Percentiles rank a stretch among this genome's conserved stretches.
phyloP scores from a whole-genome alignment of 2,329 filamentous ascomycete species.

The Pseudogymnoascus sp. region DNA sequence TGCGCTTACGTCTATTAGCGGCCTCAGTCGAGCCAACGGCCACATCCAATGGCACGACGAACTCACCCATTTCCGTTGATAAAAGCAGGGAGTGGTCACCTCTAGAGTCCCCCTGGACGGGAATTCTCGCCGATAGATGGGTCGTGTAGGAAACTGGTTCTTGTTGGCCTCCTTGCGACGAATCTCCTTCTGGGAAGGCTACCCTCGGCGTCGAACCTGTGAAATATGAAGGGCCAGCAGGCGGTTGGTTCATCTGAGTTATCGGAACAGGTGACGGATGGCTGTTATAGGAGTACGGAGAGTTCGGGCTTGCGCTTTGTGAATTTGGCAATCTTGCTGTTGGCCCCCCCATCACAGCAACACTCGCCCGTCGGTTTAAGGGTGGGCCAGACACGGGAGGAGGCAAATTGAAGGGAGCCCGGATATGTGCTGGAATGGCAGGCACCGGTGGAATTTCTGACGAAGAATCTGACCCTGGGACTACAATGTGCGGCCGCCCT shows the following conservation, averaged over 20 bases:
- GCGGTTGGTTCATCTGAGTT: constrained; percentile 20
- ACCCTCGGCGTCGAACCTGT: constrained; percentile 23
- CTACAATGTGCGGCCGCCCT: constrained; percentile 34
- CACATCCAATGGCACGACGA: constrained; percentile 64
- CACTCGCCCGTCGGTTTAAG: constrained; percentile 26
- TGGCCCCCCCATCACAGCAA: constrained; percentile 31
- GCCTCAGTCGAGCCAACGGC: constrained; percentile 74
- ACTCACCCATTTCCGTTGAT: constrained; percentile 42
- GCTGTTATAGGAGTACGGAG: constrained; percentile 38
- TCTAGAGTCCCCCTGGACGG: constrained; percentile 25
- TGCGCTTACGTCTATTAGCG: constrained; percentile 77
- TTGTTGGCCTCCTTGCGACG: constrained; percentile 22
- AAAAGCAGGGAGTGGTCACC: constrained; percentile 35
- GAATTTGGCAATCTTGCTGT: constrained; percentile 19
- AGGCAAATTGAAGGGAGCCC: constrained; percentile 23
- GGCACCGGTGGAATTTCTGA: constrained; percentile 39
- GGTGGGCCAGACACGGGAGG: constrained; percentile 32
- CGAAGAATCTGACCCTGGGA: constrained; percentile 29
- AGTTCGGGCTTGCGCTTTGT: constrained; percentile 37
- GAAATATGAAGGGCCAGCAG: constrained; percentile 22
- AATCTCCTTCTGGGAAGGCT: constrained; percentile 20
- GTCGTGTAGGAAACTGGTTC: constrained; percentile 22
- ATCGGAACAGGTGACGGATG: constrained; percentile 30
- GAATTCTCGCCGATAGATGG: not conserved
- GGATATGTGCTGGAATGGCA: constrained; percentile 14